phyloP scores from a whole-genome alignment of 305 asterid species.

The Coffea humblotiana region DNA sequence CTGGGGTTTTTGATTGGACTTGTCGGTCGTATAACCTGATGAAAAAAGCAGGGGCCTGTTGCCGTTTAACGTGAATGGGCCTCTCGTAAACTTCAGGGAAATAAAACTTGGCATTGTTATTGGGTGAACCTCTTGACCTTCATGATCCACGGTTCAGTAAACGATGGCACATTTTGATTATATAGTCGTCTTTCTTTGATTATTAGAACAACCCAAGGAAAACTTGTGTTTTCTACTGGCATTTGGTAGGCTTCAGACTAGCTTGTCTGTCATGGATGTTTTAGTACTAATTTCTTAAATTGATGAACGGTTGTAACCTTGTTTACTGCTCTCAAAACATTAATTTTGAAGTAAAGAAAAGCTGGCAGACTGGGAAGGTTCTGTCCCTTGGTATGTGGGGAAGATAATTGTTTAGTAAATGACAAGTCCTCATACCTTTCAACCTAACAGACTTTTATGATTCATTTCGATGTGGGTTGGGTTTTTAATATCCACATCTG shows the following conservation, averaged over 20 bases:
- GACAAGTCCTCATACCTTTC: not conserved
- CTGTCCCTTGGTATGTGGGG: not conserved
- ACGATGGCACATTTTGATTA: conserved; percentile 33
- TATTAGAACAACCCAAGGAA: not conserved
- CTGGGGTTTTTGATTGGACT: not conserved
- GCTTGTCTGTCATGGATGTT: not conserved
- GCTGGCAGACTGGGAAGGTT: not conserved
- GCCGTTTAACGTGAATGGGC: conserved; percentile 36
- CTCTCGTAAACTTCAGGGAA: conserved; percentile 66
- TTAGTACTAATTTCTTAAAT: not conserved
- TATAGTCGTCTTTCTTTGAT: too few species aligned
- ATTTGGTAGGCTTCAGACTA: not conserved
- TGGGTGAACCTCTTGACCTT: conserved; percentile 45
- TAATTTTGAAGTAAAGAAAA: not conserved
- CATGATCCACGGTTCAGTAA: conserved; percentile 48
- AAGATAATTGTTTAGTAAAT: not conserved
- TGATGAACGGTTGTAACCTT: not conserved
- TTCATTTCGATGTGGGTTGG: not conserved
- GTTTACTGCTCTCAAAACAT: too few species aligned
- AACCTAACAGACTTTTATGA: not conserved
- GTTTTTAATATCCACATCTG: too few species aligned
- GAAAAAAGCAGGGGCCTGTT: conserved; percentile 61
- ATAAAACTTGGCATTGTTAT: conserved; percentile 36
- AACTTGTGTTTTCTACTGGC: not conserved
- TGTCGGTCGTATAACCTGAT: conserved; percentile 29